These are phyloP conservation scores for Zangia roseola DNA, from an alignment of 768 basidiomycete genomes.

Conservation along the genomic window DNA sequence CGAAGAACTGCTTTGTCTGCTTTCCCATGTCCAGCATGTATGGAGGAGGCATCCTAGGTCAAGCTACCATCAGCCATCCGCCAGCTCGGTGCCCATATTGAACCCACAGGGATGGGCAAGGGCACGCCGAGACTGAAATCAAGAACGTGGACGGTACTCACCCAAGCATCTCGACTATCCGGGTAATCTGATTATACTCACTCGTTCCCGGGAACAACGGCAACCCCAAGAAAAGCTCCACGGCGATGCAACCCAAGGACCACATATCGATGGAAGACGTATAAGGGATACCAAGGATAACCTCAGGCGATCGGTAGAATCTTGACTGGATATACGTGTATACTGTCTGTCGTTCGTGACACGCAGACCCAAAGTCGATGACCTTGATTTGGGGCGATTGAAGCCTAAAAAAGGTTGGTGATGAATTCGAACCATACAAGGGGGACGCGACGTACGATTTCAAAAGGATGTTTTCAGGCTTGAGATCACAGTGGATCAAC, in stretches of 20 bases:
- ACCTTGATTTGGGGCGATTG: slow-evolving; percentile 99
- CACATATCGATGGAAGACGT: slow-evolving; percentile 98
- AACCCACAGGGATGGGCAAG: not conserved
- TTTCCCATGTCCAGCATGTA: slow-evolving; percentile 97
- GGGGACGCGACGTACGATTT: slow-evolving; percentile 65
- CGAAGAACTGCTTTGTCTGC: slow-evolving; percentile 93
- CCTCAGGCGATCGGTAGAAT: slow-evolving; percentile 98
- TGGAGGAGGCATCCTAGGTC: slow-evolving; percentile 74
- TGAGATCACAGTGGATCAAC: slow-evolving; percentile 97
- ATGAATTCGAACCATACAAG: not conserved
- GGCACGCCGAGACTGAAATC: not conserved
- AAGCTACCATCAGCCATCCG: slow-evolving; percentile 1
- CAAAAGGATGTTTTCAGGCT: slow-evolving; percentile 97
- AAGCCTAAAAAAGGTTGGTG: slow-evolving; percentile 49
- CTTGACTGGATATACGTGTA: slow-evolving; percentile 99
- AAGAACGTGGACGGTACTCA: slow-evolving; percentile 39
- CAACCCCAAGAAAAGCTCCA: slow-evolving; percentile 94
- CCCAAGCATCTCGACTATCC: slow-evolving; percentile 99
- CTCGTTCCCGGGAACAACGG: slow-evolving; percentile 98
- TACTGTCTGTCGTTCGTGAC: slow-evolving; percentile 98
- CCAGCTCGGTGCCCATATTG: not conserved
- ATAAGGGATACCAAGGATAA: slow-evolving; percentile 91
- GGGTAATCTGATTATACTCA: slow-evolving; percentile 97
- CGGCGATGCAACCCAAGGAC: slow-evolving; percentile 97
- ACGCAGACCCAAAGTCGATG: slow-evolving; percentile 98